Evolutionary conservation across 305 asterid genomes (phyloP).

Genomic region (Andrographis paniculata): DNA sequence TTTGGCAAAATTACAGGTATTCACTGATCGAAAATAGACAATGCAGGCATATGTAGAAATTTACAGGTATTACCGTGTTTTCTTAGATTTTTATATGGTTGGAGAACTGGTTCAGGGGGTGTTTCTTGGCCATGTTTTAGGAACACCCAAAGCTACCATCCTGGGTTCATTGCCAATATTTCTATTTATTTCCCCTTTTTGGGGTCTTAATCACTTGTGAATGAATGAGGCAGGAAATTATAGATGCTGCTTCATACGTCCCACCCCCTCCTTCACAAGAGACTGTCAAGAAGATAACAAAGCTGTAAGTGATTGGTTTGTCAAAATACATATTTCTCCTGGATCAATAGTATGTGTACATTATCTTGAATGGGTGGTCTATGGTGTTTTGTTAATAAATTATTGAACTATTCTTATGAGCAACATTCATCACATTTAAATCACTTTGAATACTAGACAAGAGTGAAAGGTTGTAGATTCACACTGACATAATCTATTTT

Average conservation of each 20-base stretch:
- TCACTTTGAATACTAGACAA: background rate
- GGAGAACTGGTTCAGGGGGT: constrained; percentile 4
- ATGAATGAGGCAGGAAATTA: constrained; percentile 57
- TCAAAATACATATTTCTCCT: background rate
- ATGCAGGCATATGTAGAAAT: constrained; percentile 20
- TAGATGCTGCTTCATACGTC: constrained; percentile 87
- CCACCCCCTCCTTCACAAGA: constrained; percentile 95
- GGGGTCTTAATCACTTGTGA: constrained; percentile 4
- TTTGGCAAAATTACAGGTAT: constrained; percentile 84
- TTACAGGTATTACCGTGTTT: constrained; percentile 12
- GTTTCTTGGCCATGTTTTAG: constrained; percentile 1
- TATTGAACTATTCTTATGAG: background rate
- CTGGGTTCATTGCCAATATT: background rate
- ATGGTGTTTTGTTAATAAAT: background rate
- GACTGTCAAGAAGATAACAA: constrained; percentile 58
- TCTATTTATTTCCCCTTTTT: background rate
- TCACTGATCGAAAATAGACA: constrained; percentile 23
- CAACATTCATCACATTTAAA: background rate
- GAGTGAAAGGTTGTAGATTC: background rate
- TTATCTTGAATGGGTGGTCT: too few species aligned
- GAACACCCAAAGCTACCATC: constrained; percentile 2
- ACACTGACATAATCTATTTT: background rate
- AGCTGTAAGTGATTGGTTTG: constrained; percentile 47
- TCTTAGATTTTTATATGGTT: constrained; percentile 14
- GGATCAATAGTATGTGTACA: too few species aligned